Evolutionary conservation across 805 yeast genomes (phyloP), one percentile per base, ranked within the genome.

Genomic region (Blastobotrys mokoenaii): DNA sequence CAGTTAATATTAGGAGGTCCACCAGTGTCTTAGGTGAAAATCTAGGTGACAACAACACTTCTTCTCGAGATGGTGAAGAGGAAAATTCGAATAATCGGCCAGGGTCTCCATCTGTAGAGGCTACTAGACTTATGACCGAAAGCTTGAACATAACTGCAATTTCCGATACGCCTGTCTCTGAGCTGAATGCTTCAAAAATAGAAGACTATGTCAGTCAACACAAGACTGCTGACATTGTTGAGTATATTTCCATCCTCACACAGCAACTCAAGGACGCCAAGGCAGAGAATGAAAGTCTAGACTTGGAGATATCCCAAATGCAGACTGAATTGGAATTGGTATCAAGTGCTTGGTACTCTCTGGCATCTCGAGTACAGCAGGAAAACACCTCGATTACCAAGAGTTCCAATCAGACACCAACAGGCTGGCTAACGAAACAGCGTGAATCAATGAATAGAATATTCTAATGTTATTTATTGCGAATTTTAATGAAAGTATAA

Each of bases 331-430:
- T 49, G 16, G 47, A 46, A 9, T 43, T 58, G 12, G 56, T 58
- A 51, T 46, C 57, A 3, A 44, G 55, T 18, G 62, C 62, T 9
- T 58, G 62, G 62, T 56, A 44, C 38, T 45, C 58, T n/a, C 46
- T 58, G 15, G 45, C 54, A 1, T 45, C 59, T 9, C 45, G 61
- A 9, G 53, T 58, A 25, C 60, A 55, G 36, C 60, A 54, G 36
- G 53, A 58, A 45, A 49, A 52, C 25, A 51, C 54, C 16, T 46
- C 48, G 9, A 52, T 57, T 5, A 48, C 46, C 44, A 50, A 55
- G 39, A 54, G 49, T 38, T 50, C 46, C 8, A 42, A 53, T n/a
- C 59, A 57, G 16, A 48, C 54, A 17, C 62, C 62, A 2, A 41
- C 40, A 22, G 55, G 61, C 36, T 58, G 62, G 62, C 49, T 58